Evolutionary conservation across 2,329 filamentous ascomycete genomes (phyloP).

Genomic region (Pseudogymnoascus sp.): DNA sequence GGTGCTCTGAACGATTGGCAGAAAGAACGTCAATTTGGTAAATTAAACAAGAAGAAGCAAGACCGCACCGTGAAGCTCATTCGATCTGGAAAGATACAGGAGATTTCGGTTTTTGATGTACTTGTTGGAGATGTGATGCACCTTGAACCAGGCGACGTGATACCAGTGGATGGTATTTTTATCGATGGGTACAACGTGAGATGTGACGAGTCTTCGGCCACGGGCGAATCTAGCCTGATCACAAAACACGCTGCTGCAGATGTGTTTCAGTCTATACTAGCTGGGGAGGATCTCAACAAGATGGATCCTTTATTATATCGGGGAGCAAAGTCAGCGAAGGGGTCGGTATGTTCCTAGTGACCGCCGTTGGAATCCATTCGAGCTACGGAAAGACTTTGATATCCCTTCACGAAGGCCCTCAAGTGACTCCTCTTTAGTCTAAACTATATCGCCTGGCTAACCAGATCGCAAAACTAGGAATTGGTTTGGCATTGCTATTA

Average conservation of each 20-base stretch:
- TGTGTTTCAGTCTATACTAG: constrained; percentile 48
- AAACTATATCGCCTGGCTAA: constrained; percentile 46
- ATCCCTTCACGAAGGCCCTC: constrained; percentile 45
- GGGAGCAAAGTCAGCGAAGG: constrained; percentile 50
- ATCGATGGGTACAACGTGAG: constrained; percentile 59
- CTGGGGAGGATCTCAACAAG: constrained; percentile 45
- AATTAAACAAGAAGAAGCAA: constrained; percentile 54
- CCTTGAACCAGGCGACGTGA: constrained; percentile 61
- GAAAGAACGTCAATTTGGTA: constrained; percentile 59
- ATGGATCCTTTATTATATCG: constrained; percentile 56
- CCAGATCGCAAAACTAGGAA: constrained; percentile 44
- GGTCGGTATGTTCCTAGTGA: constrained; percentile 46
- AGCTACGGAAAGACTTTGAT: constrained; percentile 51
- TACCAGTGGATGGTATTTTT: constrained; percentile 65
- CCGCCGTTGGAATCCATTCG: constrained; percentile 47
- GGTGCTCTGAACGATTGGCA: constrained; percentile 61
- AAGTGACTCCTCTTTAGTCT: constrained; percentile 46
- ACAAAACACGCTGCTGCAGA: constrained; percentile 57
- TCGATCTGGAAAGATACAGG: constrained; percentile 56
- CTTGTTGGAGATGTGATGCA: constrained; percentile 64
- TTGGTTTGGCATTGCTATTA: constrained; percentile 28
- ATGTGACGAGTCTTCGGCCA: constrained; percentile 68
- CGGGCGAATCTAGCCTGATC: constrained; percentile 66
- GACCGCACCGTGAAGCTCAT: constrained; percentile 60
- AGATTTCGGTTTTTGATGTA: constrained; percentile 59